Percentiles rank a stretch among this genome's conserved stretches.
phyloP scores from a whole-genome alignment of 1,284 basidiomycete genomes.

The Cryptococcus sp. region DNA sequence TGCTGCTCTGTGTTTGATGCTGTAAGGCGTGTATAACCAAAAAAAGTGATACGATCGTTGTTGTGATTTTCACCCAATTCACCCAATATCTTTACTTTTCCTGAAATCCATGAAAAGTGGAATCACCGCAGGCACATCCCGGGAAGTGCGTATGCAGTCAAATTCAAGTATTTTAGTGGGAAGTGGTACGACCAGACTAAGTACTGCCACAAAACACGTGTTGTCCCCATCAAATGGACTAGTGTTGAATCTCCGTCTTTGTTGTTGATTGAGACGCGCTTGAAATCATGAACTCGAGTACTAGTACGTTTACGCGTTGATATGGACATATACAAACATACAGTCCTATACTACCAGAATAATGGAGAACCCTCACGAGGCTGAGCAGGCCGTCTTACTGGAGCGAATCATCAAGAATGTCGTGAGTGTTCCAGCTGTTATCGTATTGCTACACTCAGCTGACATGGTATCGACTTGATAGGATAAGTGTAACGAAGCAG shows the following conservation, averaged over 20 bases:
- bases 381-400: conserved; percentile 81
- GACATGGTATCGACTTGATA: conserved; percentile 9
- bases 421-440: conserved; percentile 56
- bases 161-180: no score
- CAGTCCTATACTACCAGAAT: no score
- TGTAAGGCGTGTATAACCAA: not conserved
- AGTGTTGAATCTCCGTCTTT: not conserved
- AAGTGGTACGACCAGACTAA: conserved; percentile 7
- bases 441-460: conserved; percentile 1
- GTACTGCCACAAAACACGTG: not conserved
- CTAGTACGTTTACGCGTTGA: no score
- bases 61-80: not conserved
- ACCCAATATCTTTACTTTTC: no score
- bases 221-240: not conserved
- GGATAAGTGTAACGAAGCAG: conserved; percentile 54
- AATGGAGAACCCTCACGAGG: conserved; percentile 91
- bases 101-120: no score
- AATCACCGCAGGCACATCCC: no score
- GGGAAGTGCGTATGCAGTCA: no score
- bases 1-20: no score
- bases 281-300: not conserved
- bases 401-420: conserved; percentile 89
- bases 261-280: no score
- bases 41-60: conserved; percentile 10
- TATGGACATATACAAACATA: no score